phyloP scores from a whole-genome alignment of 768 basidiomycete genomes.

The Agaricus sinodeliciosus region DNA sequence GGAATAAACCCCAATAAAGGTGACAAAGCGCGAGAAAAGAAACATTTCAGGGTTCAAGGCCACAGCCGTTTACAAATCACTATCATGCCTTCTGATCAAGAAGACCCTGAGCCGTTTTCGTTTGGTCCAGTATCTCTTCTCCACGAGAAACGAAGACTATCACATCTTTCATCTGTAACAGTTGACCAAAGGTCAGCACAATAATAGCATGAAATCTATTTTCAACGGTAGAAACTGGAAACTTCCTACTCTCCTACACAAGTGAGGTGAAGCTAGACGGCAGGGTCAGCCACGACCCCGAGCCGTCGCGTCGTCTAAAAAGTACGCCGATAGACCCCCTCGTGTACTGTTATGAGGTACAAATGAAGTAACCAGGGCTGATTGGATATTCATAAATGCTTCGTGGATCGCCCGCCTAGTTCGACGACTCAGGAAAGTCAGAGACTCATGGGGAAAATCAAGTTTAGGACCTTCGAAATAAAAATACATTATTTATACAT shows the following conservation, averaged over 20 bases:
- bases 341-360: not conserved
- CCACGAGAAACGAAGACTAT: not conserved
- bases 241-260: not conserved
- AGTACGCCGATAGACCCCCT: constrained; percentile 2
- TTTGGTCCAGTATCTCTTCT: not conserved
- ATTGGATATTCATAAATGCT: not conserved
- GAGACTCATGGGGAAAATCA: not conserved
- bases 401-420: not conserved
- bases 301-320: not conserved
- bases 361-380: constrained; percentile 5
- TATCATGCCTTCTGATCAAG: not conserved
- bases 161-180: no score
- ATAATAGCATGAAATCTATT: no score
- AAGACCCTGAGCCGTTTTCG: not conserved
- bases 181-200: no score
- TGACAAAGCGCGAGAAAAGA: not conserved
- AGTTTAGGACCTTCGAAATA: not conserved
- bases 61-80: not conserved
- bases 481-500: not conserved
- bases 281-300: constrained; percentile 6
- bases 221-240: not conserved
- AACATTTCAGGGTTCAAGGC: not conserved
- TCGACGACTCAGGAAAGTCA: not conserved
- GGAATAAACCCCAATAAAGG: not conserved
- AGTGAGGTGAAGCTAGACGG: not conserved